Conservation (phyloP, 352 stramenopile species). For the Phytopythium montanum region DNA sequence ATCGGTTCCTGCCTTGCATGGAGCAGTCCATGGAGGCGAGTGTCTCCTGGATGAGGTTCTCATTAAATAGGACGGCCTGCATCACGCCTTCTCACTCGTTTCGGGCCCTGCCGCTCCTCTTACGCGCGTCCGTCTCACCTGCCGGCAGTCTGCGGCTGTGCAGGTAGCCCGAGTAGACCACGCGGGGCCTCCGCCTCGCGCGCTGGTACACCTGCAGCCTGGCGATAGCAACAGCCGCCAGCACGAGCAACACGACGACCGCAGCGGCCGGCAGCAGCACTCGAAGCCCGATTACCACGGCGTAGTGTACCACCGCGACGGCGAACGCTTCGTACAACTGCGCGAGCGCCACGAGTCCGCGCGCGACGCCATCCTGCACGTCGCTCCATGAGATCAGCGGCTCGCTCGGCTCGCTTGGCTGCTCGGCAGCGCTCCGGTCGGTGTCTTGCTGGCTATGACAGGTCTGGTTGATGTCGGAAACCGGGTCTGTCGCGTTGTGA, state of each 20-base stretch:
- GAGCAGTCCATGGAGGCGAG: too few species aligned
- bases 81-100: neutral
- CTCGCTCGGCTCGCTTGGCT: neutral
- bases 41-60: too few species aligned
- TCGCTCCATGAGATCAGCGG: neutral
- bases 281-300: neutral
- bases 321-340: neutral
- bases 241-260: neutral
- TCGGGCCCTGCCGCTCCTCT: neutral
- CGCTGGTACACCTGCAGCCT: constrained; percentile 3
- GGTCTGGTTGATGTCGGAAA: neutral
- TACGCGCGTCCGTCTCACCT: neutral
- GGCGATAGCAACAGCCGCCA: neutral
- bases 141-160: neutral
- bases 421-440: neutral
- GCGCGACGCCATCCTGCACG: neutral
- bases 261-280: neutral
- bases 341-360: neutral
- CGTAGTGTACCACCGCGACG: constrained; percentile 1
- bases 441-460: neutral
- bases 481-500: neutral
- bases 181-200: constrained; percentile 4
- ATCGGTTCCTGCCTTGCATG: too few species aligned
- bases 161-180: constrained; percentile 12
- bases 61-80: too few species aligned